A percentile compares a stretch with the other conserved stretches of the same genome.
Evolutionary conservation across 495 filamentous ascomycete genomes (phyloP).

Genomic region (Niebla homalea): DNA sequence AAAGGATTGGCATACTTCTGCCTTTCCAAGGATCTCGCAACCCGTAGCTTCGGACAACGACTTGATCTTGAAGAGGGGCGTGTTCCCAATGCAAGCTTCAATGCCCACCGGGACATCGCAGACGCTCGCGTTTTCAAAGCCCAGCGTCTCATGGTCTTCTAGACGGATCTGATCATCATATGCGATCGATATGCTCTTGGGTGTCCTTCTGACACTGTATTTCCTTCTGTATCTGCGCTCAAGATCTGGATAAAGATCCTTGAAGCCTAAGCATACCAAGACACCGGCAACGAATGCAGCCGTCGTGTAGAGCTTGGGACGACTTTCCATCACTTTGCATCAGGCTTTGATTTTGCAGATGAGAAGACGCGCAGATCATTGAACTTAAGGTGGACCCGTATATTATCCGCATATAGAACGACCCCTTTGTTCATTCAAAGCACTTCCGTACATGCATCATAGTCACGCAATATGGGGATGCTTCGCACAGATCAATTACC

Average conservation of each 20-base stretch:
- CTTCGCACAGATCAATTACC: too few relatives aligned
- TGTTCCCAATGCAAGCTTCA: conserved; percentile 88
- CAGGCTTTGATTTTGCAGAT: background rate
- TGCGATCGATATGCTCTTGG: background rate
- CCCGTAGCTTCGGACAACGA: conserved; percentile 84
- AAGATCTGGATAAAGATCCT: conserved; percentile 58
- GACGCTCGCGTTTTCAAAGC: background rate
- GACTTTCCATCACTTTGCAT: conserved; percentile 11
- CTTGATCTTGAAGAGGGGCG: conserved; percentile 77
- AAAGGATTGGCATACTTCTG: conserved; percentile 44
- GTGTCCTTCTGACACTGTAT: conserved; percentile 10
- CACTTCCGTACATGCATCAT: too few relatives aligned
- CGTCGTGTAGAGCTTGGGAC: conserved; percentile 34
- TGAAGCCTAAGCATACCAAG: conserved; percentile 56
- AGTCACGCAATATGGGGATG: too few relatives aligned
- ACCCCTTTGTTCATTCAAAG: background rate
- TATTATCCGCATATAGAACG: background rate
- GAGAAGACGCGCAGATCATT: background rate
- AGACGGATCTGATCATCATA: conserved; percentile 9
- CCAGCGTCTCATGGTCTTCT: conserved; percentile 13
- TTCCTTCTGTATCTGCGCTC: conserved; percentile 45
- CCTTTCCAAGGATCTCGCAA: conserved; percentile 85
- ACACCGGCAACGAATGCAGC: conserved; percentile 64
- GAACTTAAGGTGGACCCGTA: background rate
- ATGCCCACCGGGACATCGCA: conserved; percentile 46